Evolutionary conservation across 2,329 filamentous ascomycete species (phyloP).

Genomic region (Macroventuria anomochaeta): DNA sequence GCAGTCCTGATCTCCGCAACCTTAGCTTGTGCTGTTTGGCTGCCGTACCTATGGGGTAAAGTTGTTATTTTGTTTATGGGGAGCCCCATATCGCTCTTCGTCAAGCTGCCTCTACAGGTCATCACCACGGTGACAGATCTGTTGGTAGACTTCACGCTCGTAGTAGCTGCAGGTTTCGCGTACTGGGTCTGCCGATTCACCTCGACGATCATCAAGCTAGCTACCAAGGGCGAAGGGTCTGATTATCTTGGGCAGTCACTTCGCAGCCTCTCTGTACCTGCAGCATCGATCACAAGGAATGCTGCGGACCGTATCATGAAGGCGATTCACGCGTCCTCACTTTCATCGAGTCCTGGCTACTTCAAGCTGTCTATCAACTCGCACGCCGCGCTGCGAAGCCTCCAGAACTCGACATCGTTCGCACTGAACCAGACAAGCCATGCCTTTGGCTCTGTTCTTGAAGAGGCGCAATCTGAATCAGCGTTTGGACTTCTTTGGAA

Average conservation of each 20-base stretch:
- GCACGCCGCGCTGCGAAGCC: constrained; percentile 46
- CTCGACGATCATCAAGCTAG: constrained; percentile 30
- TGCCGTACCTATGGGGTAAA: constrained; percentile 92
- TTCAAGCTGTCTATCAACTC: constrained; percentile 48
- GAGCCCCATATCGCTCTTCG: constrained; percentile 71
- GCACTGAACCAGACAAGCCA: constrained; percentile 42
- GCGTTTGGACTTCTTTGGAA: constrained; percentile 23
- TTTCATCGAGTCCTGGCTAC: constrained; percentile 40
- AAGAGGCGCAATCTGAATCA: constrained; percentile 34
- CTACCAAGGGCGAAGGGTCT: constrained; percentile 28
- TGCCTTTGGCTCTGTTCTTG: constrained; percentile 31
- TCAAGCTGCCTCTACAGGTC: constrained; percentile 74
- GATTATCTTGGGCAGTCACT: constrained; percentile 27
- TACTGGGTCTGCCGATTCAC: constrained; percentile 48
- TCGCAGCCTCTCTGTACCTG: constrained; percentile 34
- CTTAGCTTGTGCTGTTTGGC: constrained; percentile 82
- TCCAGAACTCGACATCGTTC: constrained; percentile 46
- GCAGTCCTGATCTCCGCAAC: constrained; percentile 85
- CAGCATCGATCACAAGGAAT: constrained; percentile 43
- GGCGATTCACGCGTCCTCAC: constrained; percentile 34
- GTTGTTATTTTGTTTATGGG: constrained; percentile 79
- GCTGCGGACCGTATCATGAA: constrained; percentile 46
- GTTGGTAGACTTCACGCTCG: constrained; percentile 75
- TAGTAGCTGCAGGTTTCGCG: constrained; percentile 63
- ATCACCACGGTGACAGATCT: constrained; percentile 78